Evolutionary conservation across 1,139 yeast species (phyloP), one percentile per base, ranked within the genome.

Genomic region (Ashbya aceris): DNA sequence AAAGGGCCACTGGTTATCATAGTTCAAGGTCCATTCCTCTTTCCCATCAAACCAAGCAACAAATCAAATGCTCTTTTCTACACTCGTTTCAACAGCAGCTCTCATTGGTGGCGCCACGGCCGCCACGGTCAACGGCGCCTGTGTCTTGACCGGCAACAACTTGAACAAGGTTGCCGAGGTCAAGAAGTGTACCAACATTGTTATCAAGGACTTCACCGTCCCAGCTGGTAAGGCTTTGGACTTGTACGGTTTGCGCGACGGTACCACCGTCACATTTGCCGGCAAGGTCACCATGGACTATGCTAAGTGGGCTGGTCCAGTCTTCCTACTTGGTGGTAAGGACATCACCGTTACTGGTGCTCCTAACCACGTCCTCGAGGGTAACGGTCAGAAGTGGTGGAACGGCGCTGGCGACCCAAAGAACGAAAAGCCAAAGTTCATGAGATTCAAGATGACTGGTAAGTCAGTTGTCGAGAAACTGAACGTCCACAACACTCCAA

Each of bases 381-480:
- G 52, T 34, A 32, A 44, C 7, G 49, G 52, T 34, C 40, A 45
- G 2, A 38, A 35, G 32, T 47, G 48, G 45, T 49, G 51, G 51
- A 50, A 49, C 38, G 48, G 52, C 36, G 13, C 39, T 38, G 52
- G 52, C 30, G 49, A 49, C 30, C 40, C 40, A 36, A 47, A 50
- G 29, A 40, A 37, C 7, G 42, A 37, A 8, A 49, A 49, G 40
- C 52, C 52, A 36, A 49, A 49, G 27, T 45, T 47, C 39, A 40
- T 49, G 28, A 39, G 38, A 20, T 44, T 46, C 23, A 41, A 33
- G 5, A 17, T 49, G 37, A 39, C 39, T 3, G 40, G 31, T 9
- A 30, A 36, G 17, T 49, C 52, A 1, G 26, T 11, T 2, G 47
- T 46, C 30, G 30, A 36, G 29, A 36, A 39, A 7, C 38, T 49